A percentile compares a stretch with the other conserved stretches of the same genome.
phyloP scores from a whole-genome alignment of 768 basidiomycete genomes.

The Leucocoprinus birnbaumii region DNA sequence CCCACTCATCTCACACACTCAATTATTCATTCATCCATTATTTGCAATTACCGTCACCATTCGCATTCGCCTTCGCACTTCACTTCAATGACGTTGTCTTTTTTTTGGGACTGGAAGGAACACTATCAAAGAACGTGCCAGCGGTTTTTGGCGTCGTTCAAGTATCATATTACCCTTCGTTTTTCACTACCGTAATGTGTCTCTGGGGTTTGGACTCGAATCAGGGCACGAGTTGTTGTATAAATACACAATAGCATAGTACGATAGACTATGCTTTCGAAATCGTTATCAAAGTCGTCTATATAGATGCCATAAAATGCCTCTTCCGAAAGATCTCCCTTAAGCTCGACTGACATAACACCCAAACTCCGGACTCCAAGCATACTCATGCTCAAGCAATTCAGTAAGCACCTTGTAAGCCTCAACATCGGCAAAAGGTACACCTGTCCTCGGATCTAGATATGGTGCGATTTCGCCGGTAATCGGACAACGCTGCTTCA shows the following conservation, averaged over 20 bases:
- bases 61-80: not conserved
- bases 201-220: not conserved
- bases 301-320: too few species aligned
- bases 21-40: not conserved
- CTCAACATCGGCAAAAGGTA: slow-evolving; percentile 70
- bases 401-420: slow-evolving; percentile 66
- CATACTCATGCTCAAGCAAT: slow-evolving; percentile 64
- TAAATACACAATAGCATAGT: slow-evolving; percentile 7
- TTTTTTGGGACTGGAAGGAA: not conserved
- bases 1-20: too few species aligned
- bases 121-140: not conserved
- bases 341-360: slow-evolving; percentile 37
- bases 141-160: slow-evolving; percentile 5
- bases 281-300: too few species aligned
- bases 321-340: too few species aligned
- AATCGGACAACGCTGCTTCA: slow-evolving; percentile 65
- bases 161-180: slow-evolving; percentile 5
- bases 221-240: slow-evolving; percentile 1
- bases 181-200: slow-evolving; percentile 2
- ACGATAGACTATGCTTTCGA: not conserved
- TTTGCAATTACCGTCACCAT: not conserved
- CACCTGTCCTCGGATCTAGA: slow-evolving; percentile 73
- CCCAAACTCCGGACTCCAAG: slow-evolving; percentile 53
- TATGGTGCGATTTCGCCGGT: slow-evolving; percentile 80
- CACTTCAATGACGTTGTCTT: not conserved